These are phyloP conservation scores for Trichoderma polysporum DNA, from an alignment of 2,329 filamentous ascomycete species.

Conservation along the genomic window DNA sequence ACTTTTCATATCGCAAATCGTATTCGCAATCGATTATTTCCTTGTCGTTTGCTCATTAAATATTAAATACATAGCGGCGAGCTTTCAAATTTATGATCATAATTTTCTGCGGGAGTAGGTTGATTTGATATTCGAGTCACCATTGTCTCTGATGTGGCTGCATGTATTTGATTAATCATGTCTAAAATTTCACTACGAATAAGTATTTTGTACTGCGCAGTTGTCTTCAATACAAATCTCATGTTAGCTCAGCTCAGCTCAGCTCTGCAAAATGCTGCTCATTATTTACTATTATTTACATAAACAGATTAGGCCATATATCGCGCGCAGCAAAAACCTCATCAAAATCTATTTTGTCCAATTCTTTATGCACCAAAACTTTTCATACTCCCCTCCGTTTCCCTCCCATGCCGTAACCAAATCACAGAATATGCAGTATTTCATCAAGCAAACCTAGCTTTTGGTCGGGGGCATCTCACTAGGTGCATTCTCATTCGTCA, in stretches of 20 bases:
- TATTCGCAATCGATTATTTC: no score
- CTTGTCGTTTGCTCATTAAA: no score
- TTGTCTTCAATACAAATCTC: neutral
- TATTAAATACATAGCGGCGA: no score
- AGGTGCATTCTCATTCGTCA: slow-evolving; percentile 60
- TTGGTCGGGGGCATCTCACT: slow-evolving; percentile 49
- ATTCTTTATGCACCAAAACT: neutral
- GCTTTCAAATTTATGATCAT: neutral
- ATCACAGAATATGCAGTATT: neutral
- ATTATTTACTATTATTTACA: neutral
- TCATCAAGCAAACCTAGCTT: neutral
- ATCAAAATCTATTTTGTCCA: neutral
- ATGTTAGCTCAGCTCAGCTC: neutral
- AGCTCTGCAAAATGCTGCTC: neutral
- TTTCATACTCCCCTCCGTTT: neutral
- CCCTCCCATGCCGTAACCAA: neutral
- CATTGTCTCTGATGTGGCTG: neutral
- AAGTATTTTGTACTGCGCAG: no score
- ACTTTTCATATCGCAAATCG: no score
- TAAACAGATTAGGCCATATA: neutral
- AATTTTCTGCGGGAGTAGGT: neutral
- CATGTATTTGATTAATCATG: no score
- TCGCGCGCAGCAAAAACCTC: neutral
- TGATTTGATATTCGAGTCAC: neutral
- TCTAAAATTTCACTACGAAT: neutral